phyloP scores from a whole-genome alignment of 2,329 filamentous ascomycete genomes.

The Nemania serpens region DNA sequence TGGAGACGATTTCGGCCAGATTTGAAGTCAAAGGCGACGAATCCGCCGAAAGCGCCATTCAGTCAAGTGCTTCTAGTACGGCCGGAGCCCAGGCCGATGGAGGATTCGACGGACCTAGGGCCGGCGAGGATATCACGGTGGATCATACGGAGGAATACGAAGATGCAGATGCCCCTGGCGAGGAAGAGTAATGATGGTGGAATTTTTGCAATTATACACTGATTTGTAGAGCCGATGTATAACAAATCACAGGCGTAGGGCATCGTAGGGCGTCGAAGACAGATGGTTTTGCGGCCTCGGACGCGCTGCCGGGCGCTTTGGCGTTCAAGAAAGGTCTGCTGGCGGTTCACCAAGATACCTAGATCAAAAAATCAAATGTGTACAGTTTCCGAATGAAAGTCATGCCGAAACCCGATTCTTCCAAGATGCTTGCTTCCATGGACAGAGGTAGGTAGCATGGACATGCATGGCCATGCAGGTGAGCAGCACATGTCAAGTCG shows the following conservation, averaged over 20 bases:
- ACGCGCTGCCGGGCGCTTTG: conserved; percentile 14
- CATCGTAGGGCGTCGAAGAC: conserved; percentile 19
- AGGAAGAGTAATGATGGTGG: conserved; percentile 20
- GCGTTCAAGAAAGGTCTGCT: conserved; percentile 19
- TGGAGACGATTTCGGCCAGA: conserved; percentile 30
- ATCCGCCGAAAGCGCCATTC: conserved; percentile 4
- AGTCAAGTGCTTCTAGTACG: conserved; percentile 17
- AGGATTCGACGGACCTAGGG: conserved; percentile 10
- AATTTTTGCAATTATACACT: not conserved
- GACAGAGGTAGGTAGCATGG: no score
- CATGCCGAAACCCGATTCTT: not conserved
- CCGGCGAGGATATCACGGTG: conserved; percentile 22
- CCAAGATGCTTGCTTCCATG: no score
- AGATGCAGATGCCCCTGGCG: conserved; percentile 22
- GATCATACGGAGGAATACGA: conserved; percentile 19
- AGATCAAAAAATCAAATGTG: conserved; percentile 6
- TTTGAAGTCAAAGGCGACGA: conserved; percentile 29
- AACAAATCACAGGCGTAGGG: not conserved
- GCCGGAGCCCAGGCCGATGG: conserved; percentile 15
- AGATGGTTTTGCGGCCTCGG: conserved; percentile 1
- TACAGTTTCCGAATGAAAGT: not conserved
- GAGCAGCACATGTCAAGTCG: no score
- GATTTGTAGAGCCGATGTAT: conserved; percentile 19
- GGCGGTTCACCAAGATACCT: conserved; percentile 22
- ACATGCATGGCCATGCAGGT: no score